phyloP scores from a whole-genome alignment of 441 rosid genomes.

The Arabidopsis hybrid region DNA sequence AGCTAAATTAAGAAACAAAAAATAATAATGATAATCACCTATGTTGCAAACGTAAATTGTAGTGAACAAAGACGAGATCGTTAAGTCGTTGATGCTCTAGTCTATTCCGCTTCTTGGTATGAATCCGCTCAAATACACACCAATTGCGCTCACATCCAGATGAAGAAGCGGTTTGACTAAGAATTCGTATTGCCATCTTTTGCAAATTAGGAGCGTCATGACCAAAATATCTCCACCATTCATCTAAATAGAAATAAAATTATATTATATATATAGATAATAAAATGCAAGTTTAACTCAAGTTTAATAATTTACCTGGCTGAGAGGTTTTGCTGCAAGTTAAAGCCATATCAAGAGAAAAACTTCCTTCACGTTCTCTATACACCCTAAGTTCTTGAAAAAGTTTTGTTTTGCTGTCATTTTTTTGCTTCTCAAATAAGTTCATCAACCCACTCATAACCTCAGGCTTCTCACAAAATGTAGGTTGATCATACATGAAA shows the following conservation, averaged over 20 bases:
- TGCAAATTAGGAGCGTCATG: not conserved
- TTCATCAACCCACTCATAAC: not conserved
- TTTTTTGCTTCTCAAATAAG: too few species aligned
- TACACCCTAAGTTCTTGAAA: not conserved
- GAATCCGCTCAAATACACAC: too few species aligned
- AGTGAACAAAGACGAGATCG: constrained; percentile 10
- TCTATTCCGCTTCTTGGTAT: not conserved
- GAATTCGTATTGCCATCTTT: not conserved
- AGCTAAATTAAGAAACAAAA: not conserved
- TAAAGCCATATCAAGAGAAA: not conserved
- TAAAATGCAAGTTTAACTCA: too few species aligned
- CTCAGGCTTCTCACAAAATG: not conserved
- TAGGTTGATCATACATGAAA: not conserved
- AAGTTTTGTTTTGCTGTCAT: not conserved
- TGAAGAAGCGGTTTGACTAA: too few species aligned
- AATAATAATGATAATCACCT: not conserved
- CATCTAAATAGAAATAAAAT: not conserved
- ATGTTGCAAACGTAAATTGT: constrained; percentile 1
- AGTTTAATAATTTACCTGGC: not conserved
- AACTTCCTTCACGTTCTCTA: not conserved
- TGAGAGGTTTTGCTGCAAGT: constrained; percentile 15
- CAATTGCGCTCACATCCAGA: too few species aligned
- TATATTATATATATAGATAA: not conserved
- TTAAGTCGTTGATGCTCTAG: constrained; percentile 2
- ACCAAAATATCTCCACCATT: constrained; percentile 13